Conservation (phyloP, 1,139 yeast genomes). For the Pichia kudriavzevii region DNA sequence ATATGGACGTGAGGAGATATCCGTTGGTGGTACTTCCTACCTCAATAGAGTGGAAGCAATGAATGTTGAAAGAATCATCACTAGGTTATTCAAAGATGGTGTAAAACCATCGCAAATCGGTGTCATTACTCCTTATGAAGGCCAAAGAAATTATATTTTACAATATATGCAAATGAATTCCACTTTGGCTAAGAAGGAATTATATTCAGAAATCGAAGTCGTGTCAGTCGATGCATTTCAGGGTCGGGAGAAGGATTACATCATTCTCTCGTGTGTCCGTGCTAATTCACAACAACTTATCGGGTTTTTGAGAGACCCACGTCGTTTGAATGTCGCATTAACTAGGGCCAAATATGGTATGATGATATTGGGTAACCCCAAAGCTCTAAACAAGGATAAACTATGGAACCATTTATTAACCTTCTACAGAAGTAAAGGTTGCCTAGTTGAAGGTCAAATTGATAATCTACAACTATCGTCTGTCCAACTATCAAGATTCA, state of each 20-base stretch:
- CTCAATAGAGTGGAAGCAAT: conserved; percentile 86
- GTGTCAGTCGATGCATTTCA: conserved; percentile 95
- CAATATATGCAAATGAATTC: conserved; percentile 77
- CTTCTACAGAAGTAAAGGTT: conserved; percentile 78
- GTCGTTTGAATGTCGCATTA: conserved; percentile 87
- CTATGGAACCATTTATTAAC: conserved; percentile 75
- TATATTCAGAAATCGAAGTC: conserved; percentile 72
- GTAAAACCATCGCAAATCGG: conserved; percentile 78
- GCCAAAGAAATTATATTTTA: conserved; percentile 77
- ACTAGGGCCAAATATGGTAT: conserved; percentile 88
- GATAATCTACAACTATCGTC: conserved; percentile 63
- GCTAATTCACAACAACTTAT: conserved; percentile 77
- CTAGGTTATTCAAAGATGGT: conserved; percentile 73
- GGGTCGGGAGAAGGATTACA: conserved; percentile 90
- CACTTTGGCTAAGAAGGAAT: conserved; percentile 51
- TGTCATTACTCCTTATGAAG: conserved; percentile 90
- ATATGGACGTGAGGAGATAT: conserved; percentile 82
- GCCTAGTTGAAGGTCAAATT: conserved; percentile 87
- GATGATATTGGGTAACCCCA: conserved; percentile 77
- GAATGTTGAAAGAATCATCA: conserved; percentile 77
- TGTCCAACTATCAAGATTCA: conserved; percentile 41
- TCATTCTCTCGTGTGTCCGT: conserved; percentile 84
- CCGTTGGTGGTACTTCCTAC: conserved; percentile 76
- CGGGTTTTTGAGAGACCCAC: conserved; percentile 84
- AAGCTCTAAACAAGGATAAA: conserved; percentile 60